Percentiles rank a stretch among this genome's conserved stretches.
Conservation (phyloP, 108 stramenopile species). For the Nitzschia inconspicua region DNA sequence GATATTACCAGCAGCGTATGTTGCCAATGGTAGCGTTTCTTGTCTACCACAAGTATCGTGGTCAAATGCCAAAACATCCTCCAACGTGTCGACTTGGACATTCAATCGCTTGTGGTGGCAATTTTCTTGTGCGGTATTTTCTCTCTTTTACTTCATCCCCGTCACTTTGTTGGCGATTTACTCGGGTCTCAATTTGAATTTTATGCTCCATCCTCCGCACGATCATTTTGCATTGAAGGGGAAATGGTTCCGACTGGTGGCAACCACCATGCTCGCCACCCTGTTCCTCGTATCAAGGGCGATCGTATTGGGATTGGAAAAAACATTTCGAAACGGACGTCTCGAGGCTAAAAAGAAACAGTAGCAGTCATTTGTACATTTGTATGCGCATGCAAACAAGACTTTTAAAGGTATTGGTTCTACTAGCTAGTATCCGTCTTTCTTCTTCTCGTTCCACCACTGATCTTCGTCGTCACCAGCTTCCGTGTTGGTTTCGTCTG, state of each 20-base stretch:
- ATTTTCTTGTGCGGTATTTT: conserved; percentile 10
- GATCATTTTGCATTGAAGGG: conserved; percentile 14
- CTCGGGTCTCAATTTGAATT: conserved; percentile 19
- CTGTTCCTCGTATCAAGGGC: background rate
- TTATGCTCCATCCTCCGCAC: conserved; percentile 23
- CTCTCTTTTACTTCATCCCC: conserved; percentile 11
- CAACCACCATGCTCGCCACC: background rate
- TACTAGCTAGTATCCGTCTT: too few relatives aligned
- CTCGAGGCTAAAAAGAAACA: background rate
- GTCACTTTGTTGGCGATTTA: conserved; percentile 16
- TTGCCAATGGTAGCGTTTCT: conserved; percentile 10
- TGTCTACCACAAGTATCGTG: background rate
- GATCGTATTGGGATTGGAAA: background rate
- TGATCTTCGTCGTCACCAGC: conserved; percentile 17
- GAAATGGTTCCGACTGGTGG: conserved; percentile 11
- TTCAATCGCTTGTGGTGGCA: conserved; percentile 14
- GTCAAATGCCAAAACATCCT: background rate
- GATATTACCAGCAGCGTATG: conserved; percentile 2
- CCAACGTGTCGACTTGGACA: background rate
- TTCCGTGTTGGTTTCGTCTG: background rate
- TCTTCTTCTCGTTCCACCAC: conserved; percentile 21
- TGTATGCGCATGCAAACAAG: too few relatives aligned
- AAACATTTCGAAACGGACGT: background rate
- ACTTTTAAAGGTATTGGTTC: too few relatives aligned
- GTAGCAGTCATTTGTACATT: too few relatives aligned